Conservation (phyloP, 805 yeast genomes). For the Schizosaccharomyces octosporus region DNA sequence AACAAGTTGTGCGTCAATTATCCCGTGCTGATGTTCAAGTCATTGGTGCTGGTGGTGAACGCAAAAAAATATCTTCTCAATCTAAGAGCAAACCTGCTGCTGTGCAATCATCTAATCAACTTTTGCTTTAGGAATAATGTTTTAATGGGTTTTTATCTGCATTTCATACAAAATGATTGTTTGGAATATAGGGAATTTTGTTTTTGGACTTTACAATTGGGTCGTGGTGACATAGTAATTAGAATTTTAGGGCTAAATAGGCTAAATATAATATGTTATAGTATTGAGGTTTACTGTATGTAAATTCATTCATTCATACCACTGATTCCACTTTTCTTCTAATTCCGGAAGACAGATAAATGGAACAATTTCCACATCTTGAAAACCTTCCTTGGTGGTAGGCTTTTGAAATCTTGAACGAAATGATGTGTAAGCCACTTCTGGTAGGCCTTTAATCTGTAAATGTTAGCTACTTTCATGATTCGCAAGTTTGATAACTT, state of each 20-base stretch:
- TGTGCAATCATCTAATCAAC: neutral
- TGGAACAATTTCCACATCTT: neutral
- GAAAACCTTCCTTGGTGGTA: neutral
- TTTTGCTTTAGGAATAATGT: neutral
- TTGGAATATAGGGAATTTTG: too few relatives aligned
- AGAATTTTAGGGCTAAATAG: too few relatives aligned
- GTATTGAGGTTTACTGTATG: neutral
- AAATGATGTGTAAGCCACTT: neutral
- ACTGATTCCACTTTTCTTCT: neutral
- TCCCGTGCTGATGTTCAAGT: neutral
- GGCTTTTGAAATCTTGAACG: neutral
- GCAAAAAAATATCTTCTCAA: neutral
- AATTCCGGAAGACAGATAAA: neutral
- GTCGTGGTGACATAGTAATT: too few relatives aligned
- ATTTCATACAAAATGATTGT: too few relatives aligned
- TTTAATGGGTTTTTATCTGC: too few relatives aligned
- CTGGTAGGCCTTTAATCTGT: neutral
- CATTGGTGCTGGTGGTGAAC: constrained; percentile 1
- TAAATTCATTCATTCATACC: neutral
- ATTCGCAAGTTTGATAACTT: neutral
- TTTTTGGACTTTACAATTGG: too few relatives aligned
- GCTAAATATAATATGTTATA: too few relatives aligned
- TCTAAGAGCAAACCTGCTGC: neutral
- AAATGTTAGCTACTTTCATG: neutral
- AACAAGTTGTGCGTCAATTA: neutral